A percentile compares a stretch with the other conserved stretches of the same genome.
Conservation (phyloP, 2,329 filamentous ascomycete species). For the Cadophora luteo-olivacea region DNA sequence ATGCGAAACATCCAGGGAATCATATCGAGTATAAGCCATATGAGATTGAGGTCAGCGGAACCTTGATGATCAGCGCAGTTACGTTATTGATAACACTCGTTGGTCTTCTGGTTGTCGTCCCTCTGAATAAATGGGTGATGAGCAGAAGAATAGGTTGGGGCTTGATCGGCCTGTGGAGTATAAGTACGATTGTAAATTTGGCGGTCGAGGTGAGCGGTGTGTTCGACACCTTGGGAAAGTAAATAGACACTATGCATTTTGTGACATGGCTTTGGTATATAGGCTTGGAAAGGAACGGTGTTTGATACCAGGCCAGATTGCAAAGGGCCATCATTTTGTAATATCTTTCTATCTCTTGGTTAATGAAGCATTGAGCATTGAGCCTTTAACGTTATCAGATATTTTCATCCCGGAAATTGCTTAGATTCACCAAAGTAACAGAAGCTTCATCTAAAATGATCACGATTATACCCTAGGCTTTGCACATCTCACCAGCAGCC, state of each 20-base stretch:
- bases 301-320: constrained; percentile 19
- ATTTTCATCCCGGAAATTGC: background rate
- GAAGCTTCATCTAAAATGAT: too few relatives aligned
- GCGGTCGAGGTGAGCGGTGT: constrained; percentile 73
- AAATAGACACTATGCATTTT: background rate
- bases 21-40: constrained; percentile 77
- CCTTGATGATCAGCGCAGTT: constrained; percentile 83
- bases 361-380: background rate
- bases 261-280: background rate
- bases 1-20: constrained; percentile 70
- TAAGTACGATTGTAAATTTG: constrained; percentile 84
- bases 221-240: constrained; percentile 10
- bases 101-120: constrained; percentile 79
- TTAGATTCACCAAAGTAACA: background rate
- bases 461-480: too few relatives aligned
- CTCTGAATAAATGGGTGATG: constrained; percentile 86
- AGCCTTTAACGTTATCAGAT: background rate
- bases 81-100: constrained; percentile 83
- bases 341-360: background rate
- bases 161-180: constrained; percentile 78
- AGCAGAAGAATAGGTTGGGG: constrained; percentile 81
- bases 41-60: constrained; percentile 81
- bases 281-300: background rate
- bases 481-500: too few relatives aligned
- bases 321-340: background rate